phyloP scores from a whole-genome alignment of 2,329 filamentous ascomycete species.

The Trichoderma sp. region DNA sequence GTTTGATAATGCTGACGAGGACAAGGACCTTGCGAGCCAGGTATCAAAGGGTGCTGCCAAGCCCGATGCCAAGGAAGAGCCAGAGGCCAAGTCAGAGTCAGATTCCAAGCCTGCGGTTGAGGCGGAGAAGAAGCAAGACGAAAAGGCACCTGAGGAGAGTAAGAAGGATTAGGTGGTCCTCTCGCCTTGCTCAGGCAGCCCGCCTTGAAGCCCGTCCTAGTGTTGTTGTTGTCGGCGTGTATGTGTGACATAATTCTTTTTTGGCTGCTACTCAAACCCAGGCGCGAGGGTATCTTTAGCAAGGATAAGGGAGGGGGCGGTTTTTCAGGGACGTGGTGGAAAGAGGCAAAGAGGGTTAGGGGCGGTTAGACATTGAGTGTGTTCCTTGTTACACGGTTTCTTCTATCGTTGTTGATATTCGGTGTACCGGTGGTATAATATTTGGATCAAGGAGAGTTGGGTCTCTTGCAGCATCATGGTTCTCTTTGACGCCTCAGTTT shows the following conservation, averaged over 20 bases:
- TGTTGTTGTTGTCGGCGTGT: neutral
- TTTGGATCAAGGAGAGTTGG: constrained; percentile 23
- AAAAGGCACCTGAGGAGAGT: constrained; percentile 29
- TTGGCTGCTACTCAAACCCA: constrained; percentile 14
- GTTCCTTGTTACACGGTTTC: constrained; percentile 22
- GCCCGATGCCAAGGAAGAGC: constrained; percentile 26
- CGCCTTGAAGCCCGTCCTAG: constrained; percentile 16
- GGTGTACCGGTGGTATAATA: constrained; percentile 24
- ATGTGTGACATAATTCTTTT: neutral
- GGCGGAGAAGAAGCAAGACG: constrained; percentile 28
- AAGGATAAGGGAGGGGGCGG: neutral
- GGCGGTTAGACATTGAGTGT: constrained; percentile 25
- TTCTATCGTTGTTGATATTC: constrained; percentile 21
- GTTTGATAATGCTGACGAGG: constrained; percentile 84
- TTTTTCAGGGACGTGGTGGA: constrained; percentile 7
- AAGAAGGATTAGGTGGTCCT: constrained; percentile 39
- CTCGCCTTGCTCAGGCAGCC: constrained; percentile 19
- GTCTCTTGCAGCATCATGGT: constrained; percentile 14
- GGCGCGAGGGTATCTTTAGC: constrained; percentile 12
- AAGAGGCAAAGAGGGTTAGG: neutral
- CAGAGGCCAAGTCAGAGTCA: constrained; percentile 27
- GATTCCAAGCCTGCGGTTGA: constrained; percentile 26
- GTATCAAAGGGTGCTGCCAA: constrained; percentile 58
- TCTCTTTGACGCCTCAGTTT: constrained; percentile 9
- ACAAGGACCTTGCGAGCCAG: constrained; percentile 82